These are phyloP conservation scores for Fusarium sp. DNA, from an alignment of 2,329 filamentous ascomycete genomes.

Conservation along the genomic window DNA sequence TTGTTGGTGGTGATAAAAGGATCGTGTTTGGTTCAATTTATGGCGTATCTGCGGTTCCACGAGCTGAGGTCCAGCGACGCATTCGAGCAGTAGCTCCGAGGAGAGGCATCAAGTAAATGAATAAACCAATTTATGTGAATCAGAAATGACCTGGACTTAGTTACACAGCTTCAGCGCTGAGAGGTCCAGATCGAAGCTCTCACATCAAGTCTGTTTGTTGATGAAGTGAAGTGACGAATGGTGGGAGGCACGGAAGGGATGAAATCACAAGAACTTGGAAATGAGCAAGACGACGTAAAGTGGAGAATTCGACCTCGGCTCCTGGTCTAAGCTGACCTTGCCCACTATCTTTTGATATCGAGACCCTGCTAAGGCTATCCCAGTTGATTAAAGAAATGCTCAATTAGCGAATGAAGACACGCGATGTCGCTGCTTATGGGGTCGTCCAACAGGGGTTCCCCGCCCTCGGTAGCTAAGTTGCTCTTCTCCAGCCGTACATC, in stretches of 20 bases:
- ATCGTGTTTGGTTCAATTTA: conserved; percentile 11
- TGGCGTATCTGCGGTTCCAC: conserved; percentile 32
- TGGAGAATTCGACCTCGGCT: conserved; percentile 36
- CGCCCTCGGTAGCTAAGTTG: conserved; percentile 23
- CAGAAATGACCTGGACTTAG: background rate
- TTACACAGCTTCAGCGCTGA: conserved; percentile 18
- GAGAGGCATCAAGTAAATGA: conserved; percentile 38
- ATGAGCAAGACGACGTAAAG: conserved; percentile 35
- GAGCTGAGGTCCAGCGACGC: conserved; percentile 42
- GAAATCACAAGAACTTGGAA: conserved; percentile 38
- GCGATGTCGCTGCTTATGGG: background rate
- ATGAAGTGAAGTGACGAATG: background rate
- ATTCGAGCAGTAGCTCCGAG: conserved; percentile 34
- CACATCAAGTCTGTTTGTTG: conserved; percentile 16
- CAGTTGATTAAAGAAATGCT: conserved; percentile 34
- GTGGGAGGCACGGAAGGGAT: conserved; percentile 21
- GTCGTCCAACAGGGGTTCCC: conserved; percentile 30
- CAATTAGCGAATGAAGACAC: conserved; percentile 9
- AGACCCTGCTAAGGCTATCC: conserved; percentile 23
- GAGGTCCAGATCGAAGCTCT: conserved; percentile 15
- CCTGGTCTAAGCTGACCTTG: conserved; percentile 4
- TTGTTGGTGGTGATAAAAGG: conserved; percentile 9
- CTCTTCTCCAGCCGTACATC: conserved; percentile 8
- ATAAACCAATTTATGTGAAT: background rate
- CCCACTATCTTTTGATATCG: conserved; percentile 8